Evolutionary conservation across 345 rosid genomes (phyloP), one percentile per base, ranked within the genome.

Genomic region (Geranium brycei): DNA sequence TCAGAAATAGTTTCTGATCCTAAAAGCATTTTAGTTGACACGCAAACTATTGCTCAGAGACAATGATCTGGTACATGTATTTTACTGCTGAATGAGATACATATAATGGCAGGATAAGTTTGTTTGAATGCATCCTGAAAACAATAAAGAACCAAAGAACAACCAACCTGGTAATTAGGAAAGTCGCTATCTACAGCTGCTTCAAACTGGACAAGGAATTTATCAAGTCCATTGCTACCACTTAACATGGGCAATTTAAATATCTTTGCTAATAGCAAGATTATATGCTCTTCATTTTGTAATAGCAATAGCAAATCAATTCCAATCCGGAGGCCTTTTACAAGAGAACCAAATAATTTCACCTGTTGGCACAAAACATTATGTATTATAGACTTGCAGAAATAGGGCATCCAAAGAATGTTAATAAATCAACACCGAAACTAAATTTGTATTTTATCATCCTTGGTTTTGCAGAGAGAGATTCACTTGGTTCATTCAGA

Each of bases 161-260:
- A 69, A 66, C 79, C 67, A 58, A 89, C 98, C 98, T 89, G 95
- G 72, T 86, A 87, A 79, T 83, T 77, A 7, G 97, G 95, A 75
- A 92, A 92, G 79, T 89, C 98, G 38, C 93, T 89, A 32, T 83
- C 97, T 51, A 89, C 67, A 28, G 98, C 98, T 60, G 95, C 97
- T 83, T 89, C 96, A 40, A 92, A 83, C 69, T 89, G 95, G 72
- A 78, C 23, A 18, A 89, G 93, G 68, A 79, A 83, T 74, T 78
- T 69, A 63, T 82, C 80, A 56, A 89, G 77, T 67, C 95, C 93
- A 53, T 65, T 31, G 68, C 76, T 71, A 28, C 88, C 93, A 66
- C 65, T 72, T 61, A 89, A 59, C 68, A 70, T 61, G 14, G 97
- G 91, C 71, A 81, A 73, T 73, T 75, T 80, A 72, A 82, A 83